phyloP scores from a whole-genome alignment of 768 basidiomycete genomes.

The Neoboletus magnificus region DNA sequence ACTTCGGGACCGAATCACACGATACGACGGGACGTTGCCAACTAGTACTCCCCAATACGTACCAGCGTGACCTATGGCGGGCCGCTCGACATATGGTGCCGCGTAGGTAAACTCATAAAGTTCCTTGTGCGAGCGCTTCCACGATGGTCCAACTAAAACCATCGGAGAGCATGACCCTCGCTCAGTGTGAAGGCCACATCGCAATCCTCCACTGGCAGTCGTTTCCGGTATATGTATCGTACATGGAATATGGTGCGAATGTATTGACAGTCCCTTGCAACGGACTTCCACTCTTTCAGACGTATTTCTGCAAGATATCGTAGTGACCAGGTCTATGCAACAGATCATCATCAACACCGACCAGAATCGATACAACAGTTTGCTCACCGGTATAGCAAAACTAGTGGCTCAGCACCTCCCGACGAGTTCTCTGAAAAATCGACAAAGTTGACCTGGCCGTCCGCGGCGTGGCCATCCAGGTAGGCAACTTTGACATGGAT shows the following conservation, averaged over 20 bases:
- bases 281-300: background rate
- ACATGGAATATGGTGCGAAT: slow-evolving; percentile 9
- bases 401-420: slow-evolving; percentile 48
- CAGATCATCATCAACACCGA: background rate
- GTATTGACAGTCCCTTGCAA: background rate
- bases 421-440: slow-evolving; percentile 53
- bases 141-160: too few species aligned
- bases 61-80: too few species aligned
- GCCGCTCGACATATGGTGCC: too few species aligned
- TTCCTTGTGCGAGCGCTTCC: too few species aligned
- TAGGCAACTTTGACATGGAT: slow-evolving; percentile 75
- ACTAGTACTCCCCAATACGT: too few species aligned
- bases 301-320: slow-evolving; percentile 50
- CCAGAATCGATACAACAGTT: background rate
- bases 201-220: background rate
- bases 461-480: slow-evolving; percentile 59
- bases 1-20: too few species aligned
- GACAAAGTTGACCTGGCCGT: slow-evolving; percentile 62
- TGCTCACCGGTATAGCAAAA: slow-evolving; percentile 71
- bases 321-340: slow-evolving; percentile 77
- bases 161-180: background rate
- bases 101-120: too few species aligned
- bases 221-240: slow-evolving; percentile 8
- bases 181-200: background rate
- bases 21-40: too few species aligned